Conservation (phyloP, 352 stramenopile genomes). For the Pythium grandisporangium region DNA sequence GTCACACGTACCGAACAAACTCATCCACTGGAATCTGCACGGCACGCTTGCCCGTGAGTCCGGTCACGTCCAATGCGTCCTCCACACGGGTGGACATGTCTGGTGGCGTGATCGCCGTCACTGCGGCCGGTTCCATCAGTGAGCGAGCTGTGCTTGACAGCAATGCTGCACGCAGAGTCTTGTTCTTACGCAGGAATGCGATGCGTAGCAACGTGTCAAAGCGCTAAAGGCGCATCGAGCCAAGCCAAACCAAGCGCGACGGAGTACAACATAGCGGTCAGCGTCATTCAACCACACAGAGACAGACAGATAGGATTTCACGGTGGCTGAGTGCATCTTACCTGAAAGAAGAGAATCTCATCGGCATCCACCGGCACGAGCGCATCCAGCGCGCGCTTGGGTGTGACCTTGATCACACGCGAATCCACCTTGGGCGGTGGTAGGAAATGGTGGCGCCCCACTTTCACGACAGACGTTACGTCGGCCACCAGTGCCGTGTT, state of each 20-base stretch:
- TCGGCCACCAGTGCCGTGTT: slow-evolving; percentile 71
- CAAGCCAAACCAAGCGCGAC: no score
- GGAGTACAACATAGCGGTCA: no score
- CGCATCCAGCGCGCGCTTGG: slow-evolving; percentile 2
- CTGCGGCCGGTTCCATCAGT: slow-evolving; percentile 19
- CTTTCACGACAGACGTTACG: slow-evolving; percentile 46
- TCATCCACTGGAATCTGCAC: slow-evolving; percentile 55
- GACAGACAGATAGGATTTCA: background rate
- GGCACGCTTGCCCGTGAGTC: slow-evolving; percentile 33
- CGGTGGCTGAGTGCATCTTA: no score
- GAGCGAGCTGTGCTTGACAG: slow-evolving; percentile 47
- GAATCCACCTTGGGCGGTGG: slow-evolving; percentile 80
- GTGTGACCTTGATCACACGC: slow-evolving; percentile 63
- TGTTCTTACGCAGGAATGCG: slow-evolving; percentile 81
- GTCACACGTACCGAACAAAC: slow-evolving; percentile 29
- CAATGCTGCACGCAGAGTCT: slow-evolving; percentile 70
- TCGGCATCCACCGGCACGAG: slow-evolving; percentile 8
- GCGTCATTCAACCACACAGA: background rate
- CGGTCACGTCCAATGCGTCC: slow-evolving; percentile 30
- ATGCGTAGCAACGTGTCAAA: slow-evolving; percentile 71
- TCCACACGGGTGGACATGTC: slow-evolving; percentile 34
- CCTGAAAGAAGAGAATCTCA: slow-evolving; percentile 45
- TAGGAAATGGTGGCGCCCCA: slow-evolving; percentile 53
- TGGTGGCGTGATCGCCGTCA: slow-evolving; percentile 18
- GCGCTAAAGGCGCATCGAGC: slow-evolving; percentile 19